Percentiles rank a stretch among this genome's conserved stretches.
Conservation (phyloP, 2,329 filamentous ascomycete species). For the Akanthomyces uredinophilus region DNA sequence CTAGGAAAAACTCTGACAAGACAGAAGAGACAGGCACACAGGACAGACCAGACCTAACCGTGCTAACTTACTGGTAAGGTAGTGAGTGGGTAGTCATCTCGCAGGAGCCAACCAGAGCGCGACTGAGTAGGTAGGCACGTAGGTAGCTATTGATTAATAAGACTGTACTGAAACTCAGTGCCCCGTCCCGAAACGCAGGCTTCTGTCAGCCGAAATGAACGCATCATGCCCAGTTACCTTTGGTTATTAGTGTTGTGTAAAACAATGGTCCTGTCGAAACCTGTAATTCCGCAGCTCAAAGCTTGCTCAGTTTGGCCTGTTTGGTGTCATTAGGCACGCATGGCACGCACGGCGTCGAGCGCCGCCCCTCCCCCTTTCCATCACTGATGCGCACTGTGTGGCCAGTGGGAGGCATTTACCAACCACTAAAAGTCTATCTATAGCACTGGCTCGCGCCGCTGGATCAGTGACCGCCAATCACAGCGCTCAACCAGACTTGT, state of each 20-base stretch:
- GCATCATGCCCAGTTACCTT: not conserved
- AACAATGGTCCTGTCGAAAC: not conserved
- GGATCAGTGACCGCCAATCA: not conserved
- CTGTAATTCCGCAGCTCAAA: not conserved
- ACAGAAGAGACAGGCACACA: not conserved
- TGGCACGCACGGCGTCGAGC: not conserved
- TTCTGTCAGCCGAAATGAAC: not conserved
- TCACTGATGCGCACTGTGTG: not conserved
- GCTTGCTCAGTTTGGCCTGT: not conserved
- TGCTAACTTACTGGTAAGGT: too few relatives aligned
- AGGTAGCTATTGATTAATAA: not conserved
- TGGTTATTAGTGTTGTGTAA: not conserved
- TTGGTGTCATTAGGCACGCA: not conserved
- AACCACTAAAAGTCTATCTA: constrained; percentile 7
- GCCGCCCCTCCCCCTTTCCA: not conserved
- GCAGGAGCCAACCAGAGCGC: not conserved
- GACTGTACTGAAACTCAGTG: not conserved
- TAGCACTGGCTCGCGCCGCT: constrained; percentile 1
- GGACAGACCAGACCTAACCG: not conserved
- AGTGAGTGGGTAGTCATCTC: too few relatives aligned
- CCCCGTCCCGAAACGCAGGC: not conserved
- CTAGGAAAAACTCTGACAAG: not conserved
- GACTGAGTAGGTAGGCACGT: too few relatives aligned
- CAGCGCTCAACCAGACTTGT: not conserved
- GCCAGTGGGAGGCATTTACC: not conserved